Evolutionary conservation across 1,284 basidiomycete species (phyloP), one percentile per base, ranked within the genome.

Genomic region (Tylopilus sp.): DNA sequence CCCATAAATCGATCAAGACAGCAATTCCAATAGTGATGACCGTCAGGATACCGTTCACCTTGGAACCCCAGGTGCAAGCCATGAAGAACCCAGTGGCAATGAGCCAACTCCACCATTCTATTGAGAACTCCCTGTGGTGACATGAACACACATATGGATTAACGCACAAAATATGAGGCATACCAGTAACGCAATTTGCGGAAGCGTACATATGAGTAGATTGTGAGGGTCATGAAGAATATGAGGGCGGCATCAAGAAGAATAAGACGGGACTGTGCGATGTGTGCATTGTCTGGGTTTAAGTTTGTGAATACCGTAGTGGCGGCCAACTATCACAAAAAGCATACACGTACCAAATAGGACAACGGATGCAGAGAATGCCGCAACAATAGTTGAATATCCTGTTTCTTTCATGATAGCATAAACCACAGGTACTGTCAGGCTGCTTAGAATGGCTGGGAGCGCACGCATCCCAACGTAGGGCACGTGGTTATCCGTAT

Each of bases 361-460:
- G 55, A 99, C 71, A 18, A 99, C 74, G 44, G 73, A 71, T 1
- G 96, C 92, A 39, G 92, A 94, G 64, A 98, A 92, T 0, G 90
- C 83, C 4, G 91, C 84, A 50, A 97, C 85, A 40, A 91, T 74
- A 11, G 92, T 88, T 1, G 94, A 93, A 67, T 96, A 96, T 7
- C 97, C 97, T 52, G 89, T 90, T 73, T 98, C 92, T 68, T 97
- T 89, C 97, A 99, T 98, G 68, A 95, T 98, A 15, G 81, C 86
- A 65, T 95, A 99, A 2, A 99, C 85, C 55, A 99, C 73, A 0
- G 95, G 91, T 10, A 97, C 73, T 1, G 95, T 97, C 18, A 97
- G 70, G 68, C 87, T 88, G 42, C 93, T 93, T 39, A 99, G 74
- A 57, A 97, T 78, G 1, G 96, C 97, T 11, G 94, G 90, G 30